Conservation (phyloP, 192 early-diverging fungal species). For the Funneliformis geosporum region DNA sequence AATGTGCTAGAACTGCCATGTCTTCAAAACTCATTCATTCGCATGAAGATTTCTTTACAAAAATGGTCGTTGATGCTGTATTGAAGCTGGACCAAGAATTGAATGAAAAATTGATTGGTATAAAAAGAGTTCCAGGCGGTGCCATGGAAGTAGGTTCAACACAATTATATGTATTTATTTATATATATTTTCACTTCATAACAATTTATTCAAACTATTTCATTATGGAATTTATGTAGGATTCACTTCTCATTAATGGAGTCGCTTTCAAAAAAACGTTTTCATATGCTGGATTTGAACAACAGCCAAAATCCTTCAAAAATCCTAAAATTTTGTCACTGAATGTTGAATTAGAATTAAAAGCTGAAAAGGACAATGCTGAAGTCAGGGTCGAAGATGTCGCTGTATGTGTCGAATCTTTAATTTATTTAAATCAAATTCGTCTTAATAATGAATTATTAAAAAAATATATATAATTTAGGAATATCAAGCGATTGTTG, state of each 20-base stretch:
- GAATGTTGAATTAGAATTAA: constrained; percentile 98
- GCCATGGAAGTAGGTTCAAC: constrained; percentile 74
- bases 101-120: constrained; percentile 96
- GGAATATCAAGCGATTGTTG: constrained; percentile 99
- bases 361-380: constrained; percentile 99
- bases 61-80: constrained; percentile 98
- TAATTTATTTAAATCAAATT: neutral
- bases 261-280: constrained; percentile 99
- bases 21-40: constrained; percentile 97
- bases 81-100: constrained; percentile 93
- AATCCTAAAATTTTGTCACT: constrained; percentile 89
- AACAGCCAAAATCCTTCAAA: constrained; percentile 95
- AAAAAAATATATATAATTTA: no score
- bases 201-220: neutral
- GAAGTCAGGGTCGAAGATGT: constrained; percentile 97
- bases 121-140: constrained; percentile 97
- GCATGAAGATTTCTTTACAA: constrained; percentile 96
- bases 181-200: neutral
- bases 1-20: constrained; percentile 98
- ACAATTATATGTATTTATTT: neutral
- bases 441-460: neutral
- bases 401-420: constrained; percentile 35
- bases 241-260: constrained; percentile 92
- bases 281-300: constrained; percentile 98
- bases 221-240: constrained; percentile 52